These are phyloP conservation scores for Pecoramyces ruminantium DNA, from an alignment of 192 early-diverging fungal genomes.

Conservation along the genomic window DNA sequence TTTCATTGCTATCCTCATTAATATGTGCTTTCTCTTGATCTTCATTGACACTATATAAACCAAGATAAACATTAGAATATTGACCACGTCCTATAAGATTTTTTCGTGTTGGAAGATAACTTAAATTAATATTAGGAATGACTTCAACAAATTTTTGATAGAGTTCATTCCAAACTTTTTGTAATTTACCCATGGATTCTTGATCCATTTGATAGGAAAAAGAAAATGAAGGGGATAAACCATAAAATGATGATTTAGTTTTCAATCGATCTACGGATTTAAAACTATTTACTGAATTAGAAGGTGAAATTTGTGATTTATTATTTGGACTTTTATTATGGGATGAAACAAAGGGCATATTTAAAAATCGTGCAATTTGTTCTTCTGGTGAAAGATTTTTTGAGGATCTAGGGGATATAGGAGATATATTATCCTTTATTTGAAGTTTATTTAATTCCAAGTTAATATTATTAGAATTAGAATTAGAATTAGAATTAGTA, in stretches of 20 bases:
- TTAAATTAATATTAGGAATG: not conserved
- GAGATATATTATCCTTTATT: not conserved
- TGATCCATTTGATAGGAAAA: not conserved
- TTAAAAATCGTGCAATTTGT: not conserved
- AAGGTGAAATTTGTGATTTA: not conserved
- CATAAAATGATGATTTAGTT: not conserved
- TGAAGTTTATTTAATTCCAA: not conserved
- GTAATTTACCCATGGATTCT: not conserved
- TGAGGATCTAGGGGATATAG: not conserved
- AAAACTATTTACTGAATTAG: not conserved
- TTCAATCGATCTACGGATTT: not conserved
- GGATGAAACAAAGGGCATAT: not conserved
- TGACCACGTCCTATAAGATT: not conserved
- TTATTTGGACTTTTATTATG: not conserved
- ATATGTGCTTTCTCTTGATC: not conserved
- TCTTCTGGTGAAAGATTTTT: not conserved
- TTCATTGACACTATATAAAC: not conserved
- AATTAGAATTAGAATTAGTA: too few species aligned
- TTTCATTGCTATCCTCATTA: not conserved
- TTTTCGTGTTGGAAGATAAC: not conserved
- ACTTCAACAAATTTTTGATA: not conserved
- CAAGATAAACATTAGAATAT: not conserved
- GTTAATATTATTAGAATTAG: too few species aligned
- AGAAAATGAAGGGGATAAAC: not conserved
- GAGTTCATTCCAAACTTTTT: not conserved